These are phyloP conservation scores for Dendrobium catenatum DNA, from an alignment of 106 monocot species.

Conservation along the genomic window DNA sequence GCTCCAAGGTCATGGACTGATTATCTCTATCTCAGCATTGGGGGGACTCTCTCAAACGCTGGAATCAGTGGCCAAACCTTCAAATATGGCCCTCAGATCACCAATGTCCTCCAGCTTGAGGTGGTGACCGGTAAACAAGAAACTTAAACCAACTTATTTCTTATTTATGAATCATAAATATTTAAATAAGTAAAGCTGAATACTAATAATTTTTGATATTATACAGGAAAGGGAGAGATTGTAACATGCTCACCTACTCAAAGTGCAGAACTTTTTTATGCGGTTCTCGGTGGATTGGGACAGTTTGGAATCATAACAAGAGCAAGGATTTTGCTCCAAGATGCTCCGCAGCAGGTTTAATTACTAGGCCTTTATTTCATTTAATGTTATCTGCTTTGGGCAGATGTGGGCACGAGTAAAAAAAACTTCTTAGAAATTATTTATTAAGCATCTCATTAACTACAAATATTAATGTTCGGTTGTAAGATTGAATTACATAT, in stretches of 20 bases:
- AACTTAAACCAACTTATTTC: not conserved
- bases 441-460: too few relatives aligned
- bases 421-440: too few relatives aligned
- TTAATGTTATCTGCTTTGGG: too few relatives aligned
- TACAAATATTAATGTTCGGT: too few relatives aligned
- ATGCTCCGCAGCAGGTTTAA: constrained; percentile 40
- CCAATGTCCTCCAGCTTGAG: constrained; percentile 27
- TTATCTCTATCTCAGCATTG: constrained; percentile 19
- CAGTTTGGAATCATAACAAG: constrained; percentile 72
- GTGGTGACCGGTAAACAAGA: constrained; percentile 20
- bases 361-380: too few relatives aligned
- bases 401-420: too few relatives aligned
- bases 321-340: constrained; percentile 50
- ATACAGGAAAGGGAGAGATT: constrained; percentile 41
- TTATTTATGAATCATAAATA: not conserved
- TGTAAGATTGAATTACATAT: too few relatives aligned
- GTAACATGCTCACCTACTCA: constrained; percentile 40
- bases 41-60: constrained; percentile 26
- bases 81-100: constrained; percentile 29
- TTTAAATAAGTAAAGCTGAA: not conserved
- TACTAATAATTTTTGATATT: not conserved
- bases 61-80: constrained; percentile 32
- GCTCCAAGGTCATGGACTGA: constrained; percentile 19
- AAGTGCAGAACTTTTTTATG: constrained; percentile 40
- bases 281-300: constrained; percentile 55